Evolutionary conservation across 768 basidiomycete genomes (phyloP).

Genomic region (Arthromyces matolae): DNA sequence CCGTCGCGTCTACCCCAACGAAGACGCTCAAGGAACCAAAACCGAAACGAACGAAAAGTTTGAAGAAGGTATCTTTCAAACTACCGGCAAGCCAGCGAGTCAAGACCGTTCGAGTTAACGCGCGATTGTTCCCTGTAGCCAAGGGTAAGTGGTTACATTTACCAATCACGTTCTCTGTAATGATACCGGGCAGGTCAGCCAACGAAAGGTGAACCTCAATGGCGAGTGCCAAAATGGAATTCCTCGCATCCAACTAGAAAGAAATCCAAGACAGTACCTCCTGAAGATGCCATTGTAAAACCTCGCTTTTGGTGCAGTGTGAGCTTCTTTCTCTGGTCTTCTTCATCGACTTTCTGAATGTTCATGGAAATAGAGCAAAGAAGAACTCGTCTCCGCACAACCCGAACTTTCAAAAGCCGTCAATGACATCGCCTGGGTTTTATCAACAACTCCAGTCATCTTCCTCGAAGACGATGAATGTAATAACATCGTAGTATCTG

Average conservation of each 20-base stretch:
- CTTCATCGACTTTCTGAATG: not conserved
- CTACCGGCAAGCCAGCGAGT: not conserved
- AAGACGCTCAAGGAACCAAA: conserved; percentile 3
- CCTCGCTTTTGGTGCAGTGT: conserved; percentile 18
- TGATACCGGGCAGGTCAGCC: conserved; percentile 2
- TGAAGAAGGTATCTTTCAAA: not conserved
- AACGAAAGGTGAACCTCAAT: conserved; percentile 14
- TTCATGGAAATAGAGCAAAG: conserved; percentile 14
- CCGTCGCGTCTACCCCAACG: not conserved
- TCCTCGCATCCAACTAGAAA: not conserved
- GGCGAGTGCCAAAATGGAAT: conserved; percentile 7
- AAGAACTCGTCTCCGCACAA: conserved; percentile 17
- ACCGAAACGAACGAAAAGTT: not conserved
- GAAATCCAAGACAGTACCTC: not conserved
- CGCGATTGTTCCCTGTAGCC: not conserved
- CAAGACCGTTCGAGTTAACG: not conserved
- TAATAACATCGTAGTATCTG: conserved; percentile 6
- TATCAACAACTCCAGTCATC: conserved; percentile 12
- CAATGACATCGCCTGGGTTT: conserved; percentile 18
- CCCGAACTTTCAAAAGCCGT: conserved; percentile 15
- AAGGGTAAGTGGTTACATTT: conserved; percentile 2
- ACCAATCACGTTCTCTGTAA: not conserved
- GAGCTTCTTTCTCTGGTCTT: conserved; percentile 1
- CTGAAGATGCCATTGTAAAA: not conserved
- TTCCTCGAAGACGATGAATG: conserved; percentile 9